Conservation (phyloP, 305 asterid genomes). For the Fraxinus paxiana region DNA sequence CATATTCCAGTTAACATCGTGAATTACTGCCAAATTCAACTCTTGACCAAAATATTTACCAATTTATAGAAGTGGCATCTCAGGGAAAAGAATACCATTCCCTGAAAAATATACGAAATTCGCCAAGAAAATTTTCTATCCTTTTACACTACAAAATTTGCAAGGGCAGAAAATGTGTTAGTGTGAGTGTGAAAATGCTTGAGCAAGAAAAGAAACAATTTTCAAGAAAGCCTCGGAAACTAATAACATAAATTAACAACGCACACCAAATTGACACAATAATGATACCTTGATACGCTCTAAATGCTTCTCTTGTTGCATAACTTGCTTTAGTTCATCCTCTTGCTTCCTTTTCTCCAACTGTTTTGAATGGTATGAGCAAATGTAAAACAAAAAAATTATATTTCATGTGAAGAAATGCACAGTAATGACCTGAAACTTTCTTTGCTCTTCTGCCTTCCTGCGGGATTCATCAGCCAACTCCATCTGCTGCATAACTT, state of each 20-base stretch:
- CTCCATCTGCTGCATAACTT: constrained; percentile 80
- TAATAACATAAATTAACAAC: constrained; percentile 3
- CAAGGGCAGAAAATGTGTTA: not conserved
- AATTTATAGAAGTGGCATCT: not conserved
- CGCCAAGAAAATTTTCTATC: not conserved
- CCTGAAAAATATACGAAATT: not conserved
- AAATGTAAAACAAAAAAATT: constrained; percentile 12
- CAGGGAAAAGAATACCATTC: not conserved
- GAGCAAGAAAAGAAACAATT: not conserved
- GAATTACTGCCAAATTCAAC: not conserved
- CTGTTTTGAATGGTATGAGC: constrained; percentile 38
- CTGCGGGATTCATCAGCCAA: constrained; percentile 84
- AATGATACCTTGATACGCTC: constrained; percentile 74
- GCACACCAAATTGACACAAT: constrained; percentile 4
- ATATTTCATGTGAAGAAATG: not conserved
- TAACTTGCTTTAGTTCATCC: constrained; percentile 86
- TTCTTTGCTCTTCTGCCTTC: constrained; percentile 91
- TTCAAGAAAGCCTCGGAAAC: constrained; percentile 11
- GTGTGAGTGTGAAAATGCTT: not conserved
- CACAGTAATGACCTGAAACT: constrained; percentile 50
- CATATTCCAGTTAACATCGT: not conserved
- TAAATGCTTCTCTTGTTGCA: constrained; percentile 85
- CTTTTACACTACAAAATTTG: not conserved
- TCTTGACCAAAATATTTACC: not conserved
- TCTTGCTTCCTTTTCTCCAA: constrained; percentile 92